phyloP scores from a whole-genome alignment of 805 yeast species.

The Peterozyma toletana region DNA sequence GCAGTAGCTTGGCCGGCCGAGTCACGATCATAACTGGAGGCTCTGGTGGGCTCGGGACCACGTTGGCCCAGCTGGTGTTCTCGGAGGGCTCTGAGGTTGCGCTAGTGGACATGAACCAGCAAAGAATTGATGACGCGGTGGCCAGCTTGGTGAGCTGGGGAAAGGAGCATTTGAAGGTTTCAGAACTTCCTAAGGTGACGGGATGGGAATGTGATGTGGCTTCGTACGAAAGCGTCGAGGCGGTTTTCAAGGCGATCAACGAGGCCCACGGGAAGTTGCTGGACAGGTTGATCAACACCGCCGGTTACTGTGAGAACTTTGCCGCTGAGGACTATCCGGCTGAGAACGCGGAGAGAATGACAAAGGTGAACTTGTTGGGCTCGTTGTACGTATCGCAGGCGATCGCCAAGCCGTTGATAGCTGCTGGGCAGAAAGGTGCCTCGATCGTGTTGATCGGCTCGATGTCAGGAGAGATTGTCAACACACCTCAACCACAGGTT shows the following conservation, averaged over 20 bases:
- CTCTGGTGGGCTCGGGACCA: slow-evolving; percentile 69
- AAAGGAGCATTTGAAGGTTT: slow-evolving; percentile 23
- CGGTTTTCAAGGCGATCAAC: slow-evolving; percentile 44
- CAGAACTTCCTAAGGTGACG: slow-evolving; percentile 32
- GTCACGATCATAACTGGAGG: slow-evolving; percentile 76
- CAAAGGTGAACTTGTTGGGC: slow-evolving; percentile 70
- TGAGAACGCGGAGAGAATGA: slow-evolving; percentile 55
- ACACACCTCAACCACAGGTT: slow-evolving; percentile 73
- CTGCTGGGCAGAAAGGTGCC: slow-evolving; percentile 43
- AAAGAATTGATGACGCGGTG: slow-evolving; percentile 50
- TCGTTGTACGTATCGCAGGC: slow-evolving; percentile 69
- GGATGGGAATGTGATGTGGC: slow-evolving; percentile 75
- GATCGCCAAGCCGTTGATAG: slow-evolving; percentile 61
- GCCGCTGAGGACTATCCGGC: slow-evolving; percentile 76
- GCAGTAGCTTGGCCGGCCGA: slow-evolving; percentile 62
- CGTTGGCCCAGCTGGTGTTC: slow-evolving; percentile 56
- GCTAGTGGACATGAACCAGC: slow-evolving; percentile 59
- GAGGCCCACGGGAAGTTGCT: slow-evolving; percentile 55
- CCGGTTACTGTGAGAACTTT: slow-evolving; percentile 81
- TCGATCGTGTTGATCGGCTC: slow-evolving; percentile 69
- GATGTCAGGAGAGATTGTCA: slow-evolving; percentile 72
- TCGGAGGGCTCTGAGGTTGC: slow-evolving; percentile 79
- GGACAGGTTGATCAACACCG: slow-evolving; percentile 64
- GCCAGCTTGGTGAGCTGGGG: slow-evolving; percentile 42
- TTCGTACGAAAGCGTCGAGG: slow-evolving; percentile 51